Conservation (phyloP, 179 eudicot species). For the Spergularia azorica region DNA sequence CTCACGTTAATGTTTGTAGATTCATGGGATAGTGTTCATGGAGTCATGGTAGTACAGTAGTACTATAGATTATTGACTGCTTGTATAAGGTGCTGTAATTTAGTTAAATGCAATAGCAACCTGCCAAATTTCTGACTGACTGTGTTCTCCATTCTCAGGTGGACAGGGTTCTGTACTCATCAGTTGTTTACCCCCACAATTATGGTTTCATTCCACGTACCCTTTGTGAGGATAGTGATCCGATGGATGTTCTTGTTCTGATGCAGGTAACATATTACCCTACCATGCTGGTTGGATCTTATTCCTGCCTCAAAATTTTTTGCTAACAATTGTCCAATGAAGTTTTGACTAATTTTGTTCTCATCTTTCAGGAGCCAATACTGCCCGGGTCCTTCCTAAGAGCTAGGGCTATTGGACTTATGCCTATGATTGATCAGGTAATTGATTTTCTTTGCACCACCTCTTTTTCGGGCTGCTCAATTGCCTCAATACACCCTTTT, state of each 20-base stretch:
- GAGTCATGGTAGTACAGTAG: too few species aligned
- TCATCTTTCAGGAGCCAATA: slow-evolving; percentile 65
- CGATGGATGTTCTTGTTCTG: slow-evolving; percentile 84
- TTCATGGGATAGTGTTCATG: too few species aligned
- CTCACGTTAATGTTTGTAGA: too few species aligned
- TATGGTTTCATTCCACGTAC: slow-evolving; percentile 94
- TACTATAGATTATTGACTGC: too few species aligned
- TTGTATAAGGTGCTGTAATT: neutral
- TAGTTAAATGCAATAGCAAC: neutral
- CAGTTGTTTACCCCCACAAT: slow-evolving; percentile 92
- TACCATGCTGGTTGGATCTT: neutral
- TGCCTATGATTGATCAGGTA: slow-evolving; percentile 99
- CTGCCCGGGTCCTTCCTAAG: slow-evolving; percentile 85
- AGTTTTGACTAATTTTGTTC: slow-evolving; percentile 5
- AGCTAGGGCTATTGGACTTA: slow-evolving; percentile 92
- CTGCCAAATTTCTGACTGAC: slow-evolving; percentile 13
- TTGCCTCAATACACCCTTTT: neutral
- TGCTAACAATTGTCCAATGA: neutral
- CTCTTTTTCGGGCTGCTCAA: neutral
- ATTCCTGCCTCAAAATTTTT: neutral
- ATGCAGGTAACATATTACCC: slow-evolving; percentile 64
- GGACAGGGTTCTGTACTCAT: slow-evolving; percentile 86
- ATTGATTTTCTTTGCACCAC: neutral
- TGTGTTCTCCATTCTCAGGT: slow-evolving; percentile 43
- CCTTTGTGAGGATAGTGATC: slow-evolving; percentile 86